Conservation (phyloP, 768 basidiomycete species). For the Pleurotus djamor region DNA sequence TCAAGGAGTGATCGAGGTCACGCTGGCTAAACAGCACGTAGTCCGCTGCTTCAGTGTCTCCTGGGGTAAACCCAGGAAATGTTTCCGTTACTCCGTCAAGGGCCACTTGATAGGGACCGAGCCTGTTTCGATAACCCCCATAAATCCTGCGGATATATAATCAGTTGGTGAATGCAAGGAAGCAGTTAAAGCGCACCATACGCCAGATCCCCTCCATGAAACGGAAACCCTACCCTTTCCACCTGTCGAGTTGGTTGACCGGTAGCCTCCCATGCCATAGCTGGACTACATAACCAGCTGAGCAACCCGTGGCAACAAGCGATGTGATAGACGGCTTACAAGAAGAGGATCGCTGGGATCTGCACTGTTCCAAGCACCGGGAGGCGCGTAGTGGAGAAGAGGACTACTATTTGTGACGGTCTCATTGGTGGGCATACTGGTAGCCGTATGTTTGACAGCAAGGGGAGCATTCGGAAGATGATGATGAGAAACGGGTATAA, state of each 20-base stretch:
- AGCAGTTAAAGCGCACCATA: conserved; percentile 1
- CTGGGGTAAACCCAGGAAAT: conserved; percentile 5
- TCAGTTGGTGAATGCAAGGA: neutral
- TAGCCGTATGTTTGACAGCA: neutral
- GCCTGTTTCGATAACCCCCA: conserved; percentile 9
- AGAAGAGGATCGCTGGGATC: conserved; percentile 1
- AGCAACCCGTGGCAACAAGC: neutral
- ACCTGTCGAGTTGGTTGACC: conserved; percentile 6
- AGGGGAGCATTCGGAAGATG: neutral
- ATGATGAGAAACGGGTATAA: neutral
- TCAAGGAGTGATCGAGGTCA: neutral
- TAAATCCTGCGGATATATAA: conserved; percentile 6
- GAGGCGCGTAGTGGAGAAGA: conserved; percentile 8
- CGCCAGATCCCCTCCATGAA: conserved; percentile 6
- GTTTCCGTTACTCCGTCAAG: conserved; percentile 2
- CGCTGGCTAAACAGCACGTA: neutral
- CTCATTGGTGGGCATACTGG: conserved; percentile 10
- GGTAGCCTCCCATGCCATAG: conserved; percentile 3
- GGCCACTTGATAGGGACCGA: conserved; percentile 8
- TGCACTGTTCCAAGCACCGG: conserved; percentile 6
- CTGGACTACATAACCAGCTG: neutral
- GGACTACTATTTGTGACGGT: conserved; percentile 13
- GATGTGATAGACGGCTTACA: neutral
- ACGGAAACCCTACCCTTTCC: conserved; percentile 7
- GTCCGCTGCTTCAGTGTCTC: neutral